These are phyloP conservation scores for Rhodotorula graminis DNA, from an alignment of 768 basidiomycete species.

Conservation along the genomic window DNA sequence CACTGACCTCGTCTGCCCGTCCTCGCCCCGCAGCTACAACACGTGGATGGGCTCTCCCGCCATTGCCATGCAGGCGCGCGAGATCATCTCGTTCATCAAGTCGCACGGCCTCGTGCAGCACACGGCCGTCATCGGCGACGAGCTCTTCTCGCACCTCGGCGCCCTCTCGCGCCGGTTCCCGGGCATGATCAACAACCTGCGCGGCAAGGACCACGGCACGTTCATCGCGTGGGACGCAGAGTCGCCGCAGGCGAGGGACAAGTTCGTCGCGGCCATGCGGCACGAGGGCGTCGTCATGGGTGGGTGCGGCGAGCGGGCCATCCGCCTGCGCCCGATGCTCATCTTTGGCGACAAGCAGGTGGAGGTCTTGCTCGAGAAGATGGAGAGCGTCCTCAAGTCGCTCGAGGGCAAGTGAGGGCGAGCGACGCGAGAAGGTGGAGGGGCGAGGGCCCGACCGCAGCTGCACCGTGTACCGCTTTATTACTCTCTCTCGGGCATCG, in stretches of 20 bases:
- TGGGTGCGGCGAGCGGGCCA: slow-evolving; percentile 43
- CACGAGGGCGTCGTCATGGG: slow-evolving; percentile 48
- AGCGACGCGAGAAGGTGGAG: no score
- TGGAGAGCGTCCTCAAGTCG: not conserved
- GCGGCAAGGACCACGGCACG: slow-evolving; percentile 48
- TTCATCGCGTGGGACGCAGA: slow-evolving; percentile 49
- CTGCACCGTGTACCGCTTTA: no score
- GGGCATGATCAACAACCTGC: slow-evolving; percentile 28
- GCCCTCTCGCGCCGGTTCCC: slow-evolving; percentile 22
- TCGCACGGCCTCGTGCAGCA: slow-evolving; percentile 46
- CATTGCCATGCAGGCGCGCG: slow-evolving; percentile 48
- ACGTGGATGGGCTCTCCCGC: slow-evolving; percentile 49
- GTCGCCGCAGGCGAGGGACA: slow-evolving; percentile 43
- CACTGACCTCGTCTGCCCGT: not conserved
- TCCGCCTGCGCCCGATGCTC: slow-evolving; percentile 38
- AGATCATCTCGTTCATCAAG: slow-evolving; percentile 48
- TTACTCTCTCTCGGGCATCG: no score
- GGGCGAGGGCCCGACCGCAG: no score
- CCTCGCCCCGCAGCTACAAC: slow-evolving; percentile 36
- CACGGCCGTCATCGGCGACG: slow-evolving; percentile 45
- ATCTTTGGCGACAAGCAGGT: slow-evolving; percentile 42
- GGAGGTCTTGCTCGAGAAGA: slow-evolving; percentile 4
- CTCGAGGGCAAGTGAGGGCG: not conserved
- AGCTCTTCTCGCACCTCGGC: slow-evolving; percentile 42
- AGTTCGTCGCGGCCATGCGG: slow-evolving; percentile 45